Base-by-base conservation (phyloP, 495 filamentous ascomycete genomes). In the Hypoxylon cercidicola region DNA sequence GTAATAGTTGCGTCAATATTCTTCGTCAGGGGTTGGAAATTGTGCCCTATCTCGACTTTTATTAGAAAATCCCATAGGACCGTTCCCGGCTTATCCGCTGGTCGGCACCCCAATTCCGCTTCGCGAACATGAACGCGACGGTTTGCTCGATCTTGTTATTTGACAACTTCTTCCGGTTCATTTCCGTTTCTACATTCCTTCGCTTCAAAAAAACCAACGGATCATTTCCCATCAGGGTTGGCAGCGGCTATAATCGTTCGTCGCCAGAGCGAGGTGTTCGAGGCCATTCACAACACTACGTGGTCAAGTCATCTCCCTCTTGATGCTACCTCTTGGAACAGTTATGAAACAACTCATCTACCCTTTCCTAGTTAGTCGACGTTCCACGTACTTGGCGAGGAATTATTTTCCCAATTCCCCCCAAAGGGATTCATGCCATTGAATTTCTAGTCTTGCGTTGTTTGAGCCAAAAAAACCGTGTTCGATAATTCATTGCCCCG, bases 301-400 rank as follows among this genome's bases (percentile, higher is more conserved):
- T 34, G 37, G 28, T 34, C 51, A 50, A 51, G 52, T 28, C 47
- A 52, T 43, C 39, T 43, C 39, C 6, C 40, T 58, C 15, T 54
- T 54, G 37, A 67, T 68, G 43, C 44, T 23, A 65, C 56, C 47
- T 65, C 52, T 46, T 62, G 66, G 66, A 62, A 65, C 65, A 58
- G 23, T 53, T 28, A 45, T 69, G 69, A 72, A 72, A 72, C 69
- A 48, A 16, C 15, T 44, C 12, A 32, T 30, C 49, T 28, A 16
- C 43, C 12, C 45, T 45, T 35, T 41, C 39, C n/a, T 39, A 11
- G 13, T 48, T 32, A 20, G 37, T 40, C 11, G 20, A 15, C 8
- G 35, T 34, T n/a, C 30, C 20, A 13, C 16, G 5, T 56, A 28
- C 51, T 47, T 46, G 49, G 41, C 46, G 47, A 20, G 7, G n/a